A percentile compares a stretch with the other conserved stretches of the same genome.
phyloP scores from a whole-genome alignment of 2,329 filamentous ascomycete species.

The Ascochyta clinopodiicola region DNA sequence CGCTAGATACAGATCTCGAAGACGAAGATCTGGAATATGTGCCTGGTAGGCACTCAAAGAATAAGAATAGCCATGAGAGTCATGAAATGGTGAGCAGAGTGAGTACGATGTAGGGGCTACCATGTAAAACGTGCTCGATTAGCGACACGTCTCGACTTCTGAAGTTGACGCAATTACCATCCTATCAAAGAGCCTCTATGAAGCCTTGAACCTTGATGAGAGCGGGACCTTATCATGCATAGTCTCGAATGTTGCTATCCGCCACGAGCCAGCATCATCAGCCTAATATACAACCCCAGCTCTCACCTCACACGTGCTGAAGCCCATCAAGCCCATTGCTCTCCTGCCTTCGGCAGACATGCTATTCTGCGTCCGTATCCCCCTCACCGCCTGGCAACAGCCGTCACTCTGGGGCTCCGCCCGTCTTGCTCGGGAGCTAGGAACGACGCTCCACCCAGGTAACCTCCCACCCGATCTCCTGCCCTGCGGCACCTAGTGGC shows the following conservation, averaged over 20 bases:
- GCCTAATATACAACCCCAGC: not conserved
- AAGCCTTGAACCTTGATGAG: not conserved
- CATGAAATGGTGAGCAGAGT: constrained; percentile 32
- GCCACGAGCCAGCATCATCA: not conserved
- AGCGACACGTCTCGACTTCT: not conserved
- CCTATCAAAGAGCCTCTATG: not conserved
- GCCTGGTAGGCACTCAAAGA: constrained; percentile 24
- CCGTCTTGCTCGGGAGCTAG: constrained; percentile 10
- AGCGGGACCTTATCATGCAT: not conserved
- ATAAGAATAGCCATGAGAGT: constrained; percentile 30
- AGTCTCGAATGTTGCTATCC: not conserved
- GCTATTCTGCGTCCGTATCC: not conserved
- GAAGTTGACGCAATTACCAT: not conserved
- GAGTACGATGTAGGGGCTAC: constrained; percentile 18
- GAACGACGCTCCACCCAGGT: constrained; percentile 8
- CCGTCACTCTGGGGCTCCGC: constrained; percentile 11
- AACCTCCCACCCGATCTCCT: constrained; percentile 10
- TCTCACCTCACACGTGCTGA: not conserved
- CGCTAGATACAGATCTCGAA: constrained; percentile 44
- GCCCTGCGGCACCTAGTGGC: constrained; percentile 1
- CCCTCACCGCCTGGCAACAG: constrained; percentile 3
- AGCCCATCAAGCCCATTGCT: not conserved
- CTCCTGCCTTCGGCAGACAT: constrained; percentile 1
- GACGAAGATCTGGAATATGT: constrained; percentile 37
- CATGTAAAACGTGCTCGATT: not conserved